phyloP scores from a whole-genome alignment of 2,329 filamentous ascomycete genomes.

The Mollisia scopiformis region DNA sequence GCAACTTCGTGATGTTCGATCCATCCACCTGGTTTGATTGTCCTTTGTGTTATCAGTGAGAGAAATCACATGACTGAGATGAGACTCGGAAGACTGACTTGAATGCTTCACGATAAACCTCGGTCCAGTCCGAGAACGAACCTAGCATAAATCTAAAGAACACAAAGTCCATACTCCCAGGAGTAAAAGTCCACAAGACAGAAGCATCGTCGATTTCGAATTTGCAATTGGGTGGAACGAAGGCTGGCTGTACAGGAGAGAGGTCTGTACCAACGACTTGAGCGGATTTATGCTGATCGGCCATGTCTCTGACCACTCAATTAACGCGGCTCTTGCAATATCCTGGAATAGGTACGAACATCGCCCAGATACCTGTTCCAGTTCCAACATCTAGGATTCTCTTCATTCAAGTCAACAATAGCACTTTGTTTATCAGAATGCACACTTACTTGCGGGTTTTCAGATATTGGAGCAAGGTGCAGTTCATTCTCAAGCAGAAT shows the following conservation, averaged over 20 bases:
- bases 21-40: slow-evolving; percentile 22
- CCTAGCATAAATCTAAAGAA: slow-evolving; percentile 62
- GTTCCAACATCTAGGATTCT: slow-evolving; percentile 45
- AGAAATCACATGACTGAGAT: not conserved
- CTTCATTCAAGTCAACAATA: slow-evolving; percentile 20
- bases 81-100: slow-evolving; percentile 38
- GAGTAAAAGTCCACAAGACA: slow-evolving; percentile 42
- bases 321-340: no score
- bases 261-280: slow-evolving; percentile 31
- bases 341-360: no score
- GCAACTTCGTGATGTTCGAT: slow-evolving; percentile 25
- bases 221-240: slow-evolving; percentile 57
- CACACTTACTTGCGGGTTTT: slow-evolving; percentile 24
- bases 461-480: slow-evolving; percentile 34
- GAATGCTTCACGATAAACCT: slow-evolving; percentile 54
- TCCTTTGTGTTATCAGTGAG: not conserved
- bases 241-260: slow-evolving; percentile 30
- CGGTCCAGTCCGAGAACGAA: slow-evolving; percentile 57
- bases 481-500: slow-evolving; percentile 29
- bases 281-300: slow-evolving; percentile 27
- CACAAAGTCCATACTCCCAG: slow-evolving; percentile 60
- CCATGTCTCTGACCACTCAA: slow-evolving; percentile 22
- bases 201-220: slow-evolving; percentile 68
- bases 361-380: no score
- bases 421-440: not conserved